phyloP scores from a whole-genome alignment of 169 alveolate genomes.

The Fabrea salina region DNA sequence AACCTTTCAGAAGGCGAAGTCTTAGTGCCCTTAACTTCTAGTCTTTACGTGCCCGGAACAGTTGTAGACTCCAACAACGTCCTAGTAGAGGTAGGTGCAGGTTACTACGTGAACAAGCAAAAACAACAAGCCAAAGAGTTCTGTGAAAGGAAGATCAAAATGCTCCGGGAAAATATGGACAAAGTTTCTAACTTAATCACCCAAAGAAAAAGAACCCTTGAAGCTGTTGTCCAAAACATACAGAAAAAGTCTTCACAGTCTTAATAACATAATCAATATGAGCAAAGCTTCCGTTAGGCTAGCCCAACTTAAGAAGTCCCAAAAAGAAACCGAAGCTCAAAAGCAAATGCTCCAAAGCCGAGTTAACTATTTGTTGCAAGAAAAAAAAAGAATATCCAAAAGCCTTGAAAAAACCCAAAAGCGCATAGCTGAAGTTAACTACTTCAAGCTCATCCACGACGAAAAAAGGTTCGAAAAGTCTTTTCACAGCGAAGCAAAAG shows the following conservation, averaged over 20 bases:
- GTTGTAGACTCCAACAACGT: constrained; percentile 50
- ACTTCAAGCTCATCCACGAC: too few species aligned
- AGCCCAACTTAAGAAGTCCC: too few species aligned
- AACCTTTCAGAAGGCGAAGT: constrained; percentile 55
- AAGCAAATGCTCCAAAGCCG: too few species aligned
- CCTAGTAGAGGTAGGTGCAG: constrained; percentile 73
- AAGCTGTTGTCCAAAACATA: not conserved
- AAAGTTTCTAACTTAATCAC: constrained; percentile 33
- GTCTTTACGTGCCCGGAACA: constrained; percentile 69
- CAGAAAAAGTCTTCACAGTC: not conserved
- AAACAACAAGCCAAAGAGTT: constrained; percentile 55
- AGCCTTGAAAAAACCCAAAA: too few species aligned
- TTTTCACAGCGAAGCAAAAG: too few species aligned
- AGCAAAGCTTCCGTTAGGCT: too few species aligned
- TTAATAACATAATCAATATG: not conserved
- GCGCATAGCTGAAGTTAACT: too few species aligned
- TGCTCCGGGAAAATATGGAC: constrained; percentile 47
- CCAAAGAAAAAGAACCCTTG: constrained; percentile 12
- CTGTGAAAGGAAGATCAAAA: constrained; percentile 62
- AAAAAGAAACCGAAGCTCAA: too few species aligned
- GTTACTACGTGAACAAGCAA: constrained; percentile 59
- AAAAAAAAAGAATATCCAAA: too few species aligned
- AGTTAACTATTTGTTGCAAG: too few species aligned
- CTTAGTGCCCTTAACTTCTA: constrained; percentile 66
- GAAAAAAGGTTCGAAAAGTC: too few species aligned